These are phyloP conservation scores for Cryptomeria japonica DNA, from an alignment of 75 land plant species.

Conservation along the genomic window DNA sequence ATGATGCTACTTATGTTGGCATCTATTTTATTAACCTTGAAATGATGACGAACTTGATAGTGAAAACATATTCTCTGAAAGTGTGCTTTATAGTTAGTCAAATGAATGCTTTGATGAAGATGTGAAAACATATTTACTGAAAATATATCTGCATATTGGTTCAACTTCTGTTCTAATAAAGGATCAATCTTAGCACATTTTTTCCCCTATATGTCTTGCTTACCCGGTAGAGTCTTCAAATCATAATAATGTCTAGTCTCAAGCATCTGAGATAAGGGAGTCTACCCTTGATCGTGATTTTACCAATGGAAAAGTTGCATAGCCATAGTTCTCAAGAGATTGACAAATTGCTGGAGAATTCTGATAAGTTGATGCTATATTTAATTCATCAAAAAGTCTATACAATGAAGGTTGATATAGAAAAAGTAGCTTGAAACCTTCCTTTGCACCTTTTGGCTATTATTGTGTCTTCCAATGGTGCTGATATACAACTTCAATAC, in stretches of 20 bases:
- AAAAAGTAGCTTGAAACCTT: constrained; percentile 65
- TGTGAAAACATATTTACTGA: not conserved
- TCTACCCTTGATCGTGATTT: no score
- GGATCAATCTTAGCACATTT: not conserved
- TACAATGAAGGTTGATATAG: constrained; percentile 63
- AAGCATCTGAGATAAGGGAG: no score
- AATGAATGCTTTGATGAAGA: not conserved
- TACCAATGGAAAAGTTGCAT: constrained; percentile 75
- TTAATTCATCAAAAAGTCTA: constrained; percentile 39
- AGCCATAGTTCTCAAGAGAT: constrained; percentile 56
- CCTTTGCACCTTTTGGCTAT: constrained; percentile 83
- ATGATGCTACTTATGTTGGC: not conserved
- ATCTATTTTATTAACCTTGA: not conserved
- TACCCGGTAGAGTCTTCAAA: no score
- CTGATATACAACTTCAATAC: constrained; percentile 50
- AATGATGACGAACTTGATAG: not conserved
- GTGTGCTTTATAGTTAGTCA: no score
- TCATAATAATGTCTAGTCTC: no score
- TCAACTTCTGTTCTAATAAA: not conserved
- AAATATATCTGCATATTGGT: not conserved
- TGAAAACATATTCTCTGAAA: no score
- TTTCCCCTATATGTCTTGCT: no score
- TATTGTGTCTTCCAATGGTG: constrained; percentile 53
- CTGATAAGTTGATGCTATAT: constrained; percentile 46
- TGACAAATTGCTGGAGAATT: constrained; percentile 53